Conservation (phyloP, 2,329 filamentous ascomycete species). For the Fusarium camptoceras region DNA sequence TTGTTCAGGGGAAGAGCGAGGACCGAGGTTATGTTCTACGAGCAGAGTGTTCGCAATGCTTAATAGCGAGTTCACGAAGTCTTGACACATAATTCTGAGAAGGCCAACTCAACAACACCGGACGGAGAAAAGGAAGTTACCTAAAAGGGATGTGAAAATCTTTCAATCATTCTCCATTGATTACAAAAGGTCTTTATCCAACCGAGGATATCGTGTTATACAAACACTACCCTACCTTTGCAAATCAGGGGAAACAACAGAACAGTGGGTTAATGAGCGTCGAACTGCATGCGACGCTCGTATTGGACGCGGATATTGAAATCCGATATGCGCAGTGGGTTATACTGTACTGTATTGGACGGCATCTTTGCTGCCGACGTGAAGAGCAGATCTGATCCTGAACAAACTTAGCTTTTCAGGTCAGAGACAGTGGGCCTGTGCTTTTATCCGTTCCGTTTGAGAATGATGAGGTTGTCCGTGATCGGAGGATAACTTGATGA, state of each 20-base stretch:
- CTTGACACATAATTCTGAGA: neutral
- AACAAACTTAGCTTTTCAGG: constrained; percentile 40
- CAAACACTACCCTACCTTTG: constrained; percentile 5
- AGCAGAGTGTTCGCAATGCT: neutral
- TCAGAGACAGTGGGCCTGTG: constrained; percentile 19
- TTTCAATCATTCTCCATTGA: constrained; percentile 11
- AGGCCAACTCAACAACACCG: neutral
- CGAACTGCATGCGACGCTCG: constrained; percentile 12
- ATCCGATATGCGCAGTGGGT: constrained; percentile 29
- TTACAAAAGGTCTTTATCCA: neutral
- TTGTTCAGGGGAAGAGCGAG: neutral
- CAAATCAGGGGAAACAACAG: constrained; percentile 15
- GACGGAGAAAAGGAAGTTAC: constrained; percentile 41
- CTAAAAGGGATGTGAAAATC: constrained; percentile 20
- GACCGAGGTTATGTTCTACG: constrained; percentile 35
- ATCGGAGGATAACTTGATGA: constrained; percentile 8
- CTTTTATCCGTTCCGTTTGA: constrained; percentile 13
- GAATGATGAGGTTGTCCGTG: neutral
- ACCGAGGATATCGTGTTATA: constrained; percentile 35
- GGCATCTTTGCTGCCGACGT: constrained; percentile 13
- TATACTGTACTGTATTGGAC: constrained; percentile 1
- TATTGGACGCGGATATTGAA: constrained; percentile 33
- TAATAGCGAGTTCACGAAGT: neutral
- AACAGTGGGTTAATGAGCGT: constrained; percentile 13
- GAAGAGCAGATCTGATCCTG: constrained; percentile 37